These are phyloP conservation scores for Taphrina communis DNA, from an alignment of 1,139 yeast species.

Conservation along the genomic window DNA sequence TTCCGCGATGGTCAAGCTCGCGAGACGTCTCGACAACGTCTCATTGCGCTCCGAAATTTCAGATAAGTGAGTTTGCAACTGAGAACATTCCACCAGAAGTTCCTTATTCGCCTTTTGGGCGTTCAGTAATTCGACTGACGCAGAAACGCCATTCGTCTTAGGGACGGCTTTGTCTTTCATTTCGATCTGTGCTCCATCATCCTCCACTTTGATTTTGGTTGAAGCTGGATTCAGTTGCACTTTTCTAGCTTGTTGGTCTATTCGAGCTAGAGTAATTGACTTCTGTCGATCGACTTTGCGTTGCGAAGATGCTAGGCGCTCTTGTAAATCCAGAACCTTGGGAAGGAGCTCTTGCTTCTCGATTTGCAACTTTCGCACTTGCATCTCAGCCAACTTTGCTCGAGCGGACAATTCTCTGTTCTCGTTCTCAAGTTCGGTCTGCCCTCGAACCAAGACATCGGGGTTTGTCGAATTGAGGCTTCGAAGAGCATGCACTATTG, in stretches of 20 bases:
- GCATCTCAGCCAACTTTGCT: constrained; percentile 2
- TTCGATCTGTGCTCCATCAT: constrained; percentile 3
- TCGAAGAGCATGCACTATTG: constrained; percentile 11
- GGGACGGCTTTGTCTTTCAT: not conserved
- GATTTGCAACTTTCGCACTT: constrained; percentile 19
- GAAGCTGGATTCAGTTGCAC: not conserved
- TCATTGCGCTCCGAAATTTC: constrained; percentile 16
- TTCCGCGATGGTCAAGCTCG: constrained; percentile 6
- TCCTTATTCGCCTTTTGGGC: constrained; percentile 13
- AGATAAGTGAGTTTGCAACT: constrained; percentile 27
- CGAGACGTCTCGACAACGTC: constrained; percentile 19
- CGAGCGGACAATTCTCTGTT: constrained; percentile 20
- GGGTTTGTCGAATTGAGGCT: constrained; percentile 3
- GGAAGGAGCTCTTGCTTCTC: constrained; percentile 39
- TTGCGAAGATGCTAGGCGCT: constrained; percentile 40
- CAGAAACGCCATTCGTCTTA: not conserved
- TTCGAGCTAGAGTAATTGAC: constrained; percentile 34
- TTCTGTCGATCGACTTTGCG: constrained; percentile 41
- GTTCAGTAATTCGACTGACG: not conserved
- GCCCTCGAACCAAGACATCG: not conserved
- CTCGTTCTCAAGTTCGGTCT: constrained; percentile 1
- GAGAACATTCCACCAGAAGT: constrained; percentile 14
- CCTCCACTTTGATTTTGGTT: constrained; percentile 11
- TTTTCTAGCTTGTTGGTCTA: constrained; percentile 26
- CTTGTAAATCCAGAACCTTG: constrained; percentile 44